These are phyloP conservation scores for Xylariales sp. DNA, from an alignment of 2,329 filamentous ascomycete species.

Conservation along the genomic window DNA sequence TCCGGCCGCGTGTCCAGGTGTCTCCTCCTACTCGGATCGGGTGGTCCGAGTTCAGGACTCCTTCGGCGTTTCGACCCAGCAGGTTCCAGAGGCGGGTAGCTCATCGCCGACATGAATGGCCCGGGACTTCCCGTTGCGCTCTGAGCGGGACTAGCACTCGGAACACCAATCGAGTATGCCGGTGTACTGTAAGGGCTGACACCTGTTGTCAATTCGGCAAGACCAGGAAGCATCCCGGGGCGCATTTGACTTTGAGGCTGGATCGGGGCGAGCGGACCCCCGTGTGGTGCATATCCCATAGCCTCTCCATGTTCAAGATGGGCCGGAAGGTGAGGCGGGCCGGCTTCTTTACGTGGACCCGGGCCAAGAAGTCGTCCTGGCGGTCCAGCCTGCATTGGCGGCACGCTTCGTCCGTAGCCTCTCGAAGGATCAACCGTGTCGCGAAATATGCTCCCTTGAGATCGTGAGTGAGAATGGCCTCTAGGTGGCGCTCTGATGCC, in stretches of 20 bases:
- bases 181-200: constrained; percentile 57
- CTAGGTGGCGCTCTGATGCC: constrained; percentile 30
- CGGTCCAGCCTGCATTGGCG: constrained; percentile 9
- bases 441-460: constrained; percentile 40
- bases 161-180: constrained; percentile 42
- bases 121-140: constrained; percentile 39
- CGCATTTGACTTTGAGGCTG: constrained; percentile 37
- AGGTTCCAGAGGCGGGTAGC: constrained; percentile 35
- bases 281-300: constrained; percentile 25
- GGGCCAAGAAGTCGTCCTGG: constrained; percentile 7
- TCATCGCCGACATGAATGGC: constrained; percentile 28
- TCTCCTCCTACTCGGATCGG: constrained; percentile 42
- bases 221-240: constrained; percentile 51
- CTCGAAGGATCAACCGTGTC: constrained; percentile 39
- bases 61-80: constrained; percentile 46
- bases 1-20: constrained; percentile 28
- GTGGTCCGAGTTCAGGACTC: constrained; percentile 41
- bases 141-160: constrained; percentile 32
- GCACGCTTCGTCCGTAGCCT: constrained; percentile 33
- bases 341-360: constrained; percentile 7
- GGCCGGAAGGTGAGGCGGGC: constrained; percentile 19
- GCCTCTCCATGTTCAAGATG: constrained; percentile 29
- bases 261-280: constrained; percentile 48
- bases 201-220: constrained; percentile 61
- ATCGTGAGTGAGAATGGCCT: constrained; percentile 37